Percentiles rank a stretch among this genome's conserved stretches.
Conservation (phyloP, 805 yeast species). For the Starmerella bombicola region DNA sequence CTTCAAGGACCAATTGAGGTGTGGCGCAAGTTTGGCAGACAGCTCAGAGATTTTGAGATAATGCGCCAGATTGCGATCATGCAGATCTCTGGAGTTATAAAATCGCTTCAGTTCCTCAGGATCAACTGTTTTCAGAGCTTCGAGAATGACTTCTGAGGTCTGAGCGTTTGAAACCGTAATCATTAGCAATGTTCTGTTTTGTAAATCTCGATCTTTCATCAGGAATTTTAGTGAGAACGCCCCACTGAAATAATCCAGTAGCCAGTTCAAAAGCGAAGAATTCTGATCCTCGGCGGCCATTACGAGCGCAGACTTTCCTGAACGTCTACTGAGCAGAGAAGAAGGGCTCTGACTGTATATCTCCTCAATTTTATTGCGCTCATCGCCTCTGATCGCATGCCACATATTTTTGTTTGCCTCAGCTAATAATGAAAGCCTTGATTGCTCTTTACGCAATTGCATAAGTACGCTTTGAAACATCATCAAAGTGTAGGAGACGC, state of each 20-base stretch:
- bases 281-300: constrained; percentile 44
- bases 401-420: constrained; percentile 42
- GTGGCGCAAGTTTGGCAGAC: constrained; percentile 42
- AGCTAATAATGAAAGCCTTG: constrained; percentile 34
- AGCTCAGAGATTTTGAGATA: constrained; percentile 47
- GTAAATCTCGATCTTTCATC: constrained; percentile 45
- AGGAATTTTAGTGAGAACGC: constrained; percentile 56
- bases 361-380: constrained; percentile 1
- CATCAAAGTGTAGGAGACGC: constrained; percentile 48
- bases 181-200: constrained; percentile 45
- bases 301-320: constrained; percentile 64
- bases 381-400: constrained; percentile 32
- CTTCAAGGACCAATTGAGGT: constrained; percentile 53
- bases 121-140: constrained; percentile 25
- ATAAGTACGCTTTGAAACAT: constrained; percentile 71
- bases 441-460: constrained; percentile 41
- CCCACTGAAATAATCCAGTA: constrained; percentile 29
- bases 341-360: constrained; percentile 20
- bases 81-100: constrained; percentile 39
- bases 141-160: constrained; percentile 37
- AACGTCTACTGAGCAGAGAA: constrained; percentile 24
- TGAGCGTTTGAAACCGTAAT: constrained; percentile 46
- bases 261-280: constrained; percentile 33
- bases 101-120: constrained; percentile 27
- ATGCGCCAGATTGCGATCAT: constrained; percentile 59